Base-by-base conservation (phyloP, 768 basidiomycete genomes). In the Suillus plorans region DNA sequence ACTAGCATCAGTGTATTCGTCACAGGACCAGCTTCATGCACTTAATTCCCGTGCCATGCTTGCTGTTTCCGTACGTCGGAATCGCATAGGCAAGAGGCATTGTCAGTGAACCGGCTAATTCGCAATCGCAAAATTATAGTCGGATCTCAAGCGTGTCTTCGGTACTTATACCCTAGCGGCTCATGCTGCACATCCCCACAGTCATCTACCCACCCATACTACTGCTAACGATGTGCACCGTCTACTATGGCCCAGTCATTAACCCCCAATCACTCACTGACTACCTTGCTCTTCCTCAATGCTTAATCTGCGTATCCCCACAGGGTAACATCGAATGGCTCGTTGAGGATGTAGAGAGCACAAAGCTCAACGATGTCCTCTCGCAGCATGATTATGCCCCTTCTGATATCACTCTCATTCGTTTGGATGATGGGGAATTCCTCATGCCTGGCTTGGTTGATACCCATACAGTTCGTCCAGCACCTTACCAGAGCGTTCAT, bases 371-470 rank as follows among this genome's bases (percentile, higher is more conserved):
- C 72, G 80, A 86, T 22, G 78, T 79, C 4, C 74, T 91, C 56
- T 79, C 80, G 0, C 74, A 77, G 52, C 84, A 87, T 66, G 89
- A 87, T n/a, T 71, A 79, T 22, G 53, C 75, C 10, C 78, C 84
- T 28, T 70, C 73, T 2, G 5, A 13, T 44, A 67, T 69, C 61
- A 61, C 69, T 44, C 70, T 86, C 5, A 71, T 84, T 10, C 63
- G 63, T n/a, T 71, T 89, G 56, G 75, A 74, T 13, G 74, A 80
- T 3, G 86, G 86, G 18, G 81, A 88, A 67, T 95, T 95, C 72
- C 70, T 97, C 63, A 85, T 94, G 71, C 95, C 95, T 7, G 95
- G 95, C 4, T 87, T 97, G 74, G 80, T 96, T 62, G 95, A 97
- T 80, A 97, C 95, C 37, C 95, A 97, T 77, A 92, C 90, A 41